Evolutionary conservation across 1,139 yeast species (phyloP), one percentile per base, ranked within the genome.

Genomic region (Zhuliangozyma blackwelliae): DNA sequence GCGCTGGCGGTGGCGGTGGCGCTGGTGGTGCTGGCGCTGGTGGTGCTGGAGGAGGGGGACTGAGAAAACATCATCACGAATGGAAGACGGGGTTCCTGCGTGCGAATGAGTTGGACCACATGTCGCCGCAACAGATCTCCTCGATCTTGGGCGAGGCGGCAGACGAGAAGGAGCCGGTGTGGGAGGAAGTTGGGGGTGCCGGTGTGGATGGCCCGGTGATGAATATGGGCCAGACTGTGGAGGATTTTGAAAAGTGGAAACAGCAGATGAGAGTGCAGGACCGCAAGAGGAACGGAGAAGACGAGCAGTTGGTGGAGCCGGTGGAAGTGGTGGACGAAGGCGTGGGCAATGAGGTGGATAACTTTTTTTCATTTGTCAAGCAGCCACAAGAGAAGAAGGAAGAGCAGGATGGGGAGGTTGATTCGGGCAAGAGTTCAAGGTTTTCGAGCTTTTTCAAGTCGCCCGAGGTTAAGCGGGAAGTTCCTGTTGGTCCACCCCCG

Each of bases 201-300:
- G 26, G 26, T 5, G 10, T 9, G 11, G 40, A 40, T 22, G 27
- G 26, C 16, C 9, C 9, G 11, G 36, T 41, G 39, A 29, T 38
- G 32, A 38, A 35, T 38, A 70, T 73, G 64, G 80, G 80, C 12
- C 78, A 74, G 42, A 72, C 85, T 2, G 82, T 79, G 16, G 79
- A 78, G 37, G 92, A 82, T 49, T 83, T 83, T 51, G 89, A 82
- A 53, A 68, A 70, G 46, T 81, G 89, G 87, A 82, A 79, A 56
- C 65, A 72, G 34, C 70, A 70, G 50, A 76, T 79, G 80, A 74
- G 72, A 46, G 64, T 64, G 36, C 75, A 78, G 51, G 83, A 79
- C 36, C 69, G 72, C 33, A 70, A 65, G 41, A 71, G 70, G 47
- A 69, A 71, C 37, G 82, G 80, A 12, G 77, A 68, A 38, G 57